Evolutionary conservation across 2,329 filamentous ascomycete species (phyloP).

Genomic region (Zymoseptoria ardabiliae): DNA sequence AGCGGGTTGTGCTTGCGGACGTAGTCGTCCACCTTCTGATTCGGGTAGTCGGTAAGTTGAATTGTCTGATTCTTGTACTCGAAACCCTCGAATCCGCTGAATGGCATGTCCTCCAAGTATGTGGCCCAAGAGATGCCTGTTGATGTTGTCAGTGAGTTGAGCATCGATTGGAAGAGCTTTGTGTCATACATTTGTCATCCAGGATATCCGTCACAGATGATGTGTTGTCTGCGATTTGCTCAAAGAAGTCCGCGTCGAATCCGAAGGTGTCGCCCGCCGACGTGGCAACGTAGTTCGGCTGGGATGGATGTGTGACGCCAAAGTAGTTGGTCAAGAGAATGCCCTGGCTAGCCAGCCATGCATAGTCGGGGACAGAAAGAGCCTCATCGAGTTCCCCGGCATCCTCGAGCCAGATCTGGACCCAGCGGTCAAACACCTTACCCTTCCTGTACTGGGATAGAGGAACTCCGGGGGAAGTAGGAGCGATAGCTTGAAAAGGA

Average conservation of each 20-base stretch:
- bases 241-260: conserved; percentile 61
- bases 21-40: conserved; percentile 61
- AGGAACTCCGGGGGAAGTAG: not conserved
- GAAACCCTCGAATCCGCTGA: conserved; percentile 61
- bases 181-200: conserved; percentile 27
- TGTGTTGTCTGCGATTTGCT: conserved; percentile 36
- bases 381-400: conserved; percentile 57
- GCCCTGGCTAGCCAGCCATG: conserved; percentile 53
- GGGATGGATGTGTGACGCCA: conserved; percentile 45
- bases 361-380: conserved; percentile 53
- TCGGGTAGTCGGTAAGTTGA: not conserved
- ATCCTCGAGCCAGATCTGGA: conserved; percentile 70
- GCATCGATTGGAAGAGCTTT: not conserved
- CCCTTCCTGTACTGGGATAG: conserved; percentile 48
- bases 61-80: conserved; percentile 58
- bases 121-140: conserved; percentile 44
- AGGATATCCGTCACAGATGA: conserved; percentile 36
- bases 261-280: conserved; percentile 68
- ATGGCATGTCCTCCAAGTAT: conserved; percentile 75
- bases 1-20: conserved; percentile 64
- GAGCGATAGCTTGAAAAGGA: not conserved
- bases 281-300: conserved; percentile 68
- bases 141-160: not conserved
- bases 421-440: conserved; percentile 64
- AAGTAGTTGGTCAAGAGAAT: conserved; percentile 51